Evolutionary conservation across 441 rosid species (phyloP).

Genomic region (Jatropha multifida): DNA sequence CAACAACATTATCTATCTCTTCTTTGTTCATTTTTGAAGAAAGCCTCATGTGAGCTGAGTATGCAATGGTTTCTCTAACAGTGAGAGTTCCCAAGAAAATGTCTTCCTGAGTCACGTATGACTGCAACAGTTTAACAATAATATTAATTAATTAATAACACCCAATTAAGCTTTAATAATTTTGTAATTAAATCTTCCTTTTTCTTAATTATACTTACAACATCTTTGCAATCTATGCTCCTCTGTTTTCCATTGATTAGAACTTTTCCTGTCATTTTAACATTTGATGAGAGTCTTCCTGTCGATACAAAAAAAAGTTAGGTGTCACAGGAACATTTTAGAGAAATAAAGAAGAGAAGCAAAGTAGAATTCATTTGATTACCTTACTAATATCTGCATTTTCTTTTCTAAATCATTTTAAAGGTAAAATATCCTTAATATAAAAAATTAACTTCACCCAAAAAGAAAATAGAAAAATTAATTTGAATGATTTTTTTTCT

Average conservation of each 20-base stretch:
- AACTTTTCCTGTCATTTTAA: conserved; percentile 73
- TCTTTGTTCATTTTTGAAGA: conserved; percentile 44
- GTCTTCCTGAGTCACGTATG: conserved; percentile 88
- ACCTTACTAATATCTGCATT: no score
- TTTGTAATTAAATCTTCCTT: no score
- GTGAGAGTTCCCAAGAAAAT: conserved; percentile 75
- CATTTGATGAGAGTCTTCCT: conserved; percentile 71
- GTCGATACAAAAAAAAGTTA: neutral
- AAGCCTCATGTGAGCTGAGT: conserved; percentile 81
- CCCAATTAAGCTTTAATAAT: no score
- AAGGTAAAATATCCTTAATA: no score
- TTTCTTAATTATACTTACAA: conserved; percentile 48
- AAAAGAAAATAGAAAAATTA: no score
- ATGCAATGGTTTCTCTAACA: conserved; percentile 72
- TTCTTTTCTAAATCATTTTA: no score
- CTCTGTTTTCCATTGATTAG: conserved; percentile 62
- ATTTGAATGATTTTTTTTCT: no score
- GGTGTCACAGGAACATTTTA: no score
- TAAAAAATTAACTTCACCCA: no score
- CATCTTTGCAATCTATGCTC: conserved; percentile 42
- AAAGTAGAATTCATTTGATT: no score
- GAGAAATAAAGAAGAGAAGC: no score
- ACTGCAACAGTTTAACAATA: conserved; percentile 34
- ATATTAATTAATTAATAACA: no score
- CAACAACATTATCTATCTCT: conserved; percentile 54